These are phyloP conservation scores for Alternaria conjuncta DNA, from an alignment of 2,329 filamentous ascomycete genomes.

Conservation along the genomic window DNA sequence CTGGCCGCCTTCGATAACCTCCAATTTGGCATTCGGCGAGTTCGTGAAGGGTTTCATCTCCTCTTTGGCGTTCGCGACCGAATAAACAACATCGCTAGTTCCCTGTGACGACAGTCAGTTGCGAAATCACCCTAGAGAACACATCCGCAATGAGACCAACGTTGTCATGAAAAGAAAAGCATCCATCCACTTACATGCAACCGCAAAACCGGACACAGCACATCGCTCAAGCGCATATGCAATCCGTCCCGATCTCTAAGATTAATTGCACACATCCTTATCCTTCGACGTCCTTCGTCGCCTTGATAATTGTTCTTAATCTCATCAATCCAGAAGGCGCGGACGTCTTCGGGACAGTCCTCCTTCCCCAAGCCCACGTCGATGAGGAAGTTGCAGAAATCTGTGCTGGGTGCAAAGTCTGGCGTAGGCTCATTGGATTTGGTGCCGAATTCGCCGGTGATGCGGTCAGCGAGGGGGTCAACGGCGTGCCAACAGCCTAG, in stretches of 20 bases:
- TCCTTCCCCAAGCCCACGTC: conserved; percentile 56
- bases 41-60: conserved; percentile 58
- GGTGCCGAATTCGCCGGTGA: conserved; percentile 47
- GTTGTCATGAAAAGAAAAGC: not conserved
- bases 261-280: conserved; percentile 59
- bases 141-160: not conserved
- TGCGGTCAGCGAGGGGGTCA: conserved; percentile 41
- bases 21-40: conserved; percentile 52
- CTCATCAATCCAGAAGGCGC: conserved; percentile 54
- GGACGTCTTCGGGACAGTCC: conserved; percentile 43
- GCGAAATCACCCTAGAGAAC: not conserved
- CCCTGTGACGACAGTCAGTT: conserved; percentile 39
- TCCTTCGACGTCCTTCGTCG: conserved; percentile 56
- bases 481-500: conserved; percentile 59
- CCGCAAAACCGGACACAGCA: conserved; percentile 60
- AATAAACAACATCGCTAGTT: conserved; percentile 51
- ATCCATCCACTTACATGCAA: conserved; percentile 47
- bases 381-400: conserved; percentile 56
- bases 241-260: conserved; percentile 58
- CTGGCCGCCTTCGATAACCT: conserved; percentile 55
- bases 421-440: conserved; percentile 47
- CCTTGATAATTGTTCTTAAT: conserved; percentile 57
- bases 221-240: conserved; percentile 53
- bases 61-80: conserved; percentile 51
- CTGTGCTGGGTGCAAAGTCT: conserved; percentile 51